A percentile compares a stretch with the other conserved stretches of the same genome.
Conservation (phyloP, 305 asterid genomes). For the Fraxinus dipetala region DNA sequence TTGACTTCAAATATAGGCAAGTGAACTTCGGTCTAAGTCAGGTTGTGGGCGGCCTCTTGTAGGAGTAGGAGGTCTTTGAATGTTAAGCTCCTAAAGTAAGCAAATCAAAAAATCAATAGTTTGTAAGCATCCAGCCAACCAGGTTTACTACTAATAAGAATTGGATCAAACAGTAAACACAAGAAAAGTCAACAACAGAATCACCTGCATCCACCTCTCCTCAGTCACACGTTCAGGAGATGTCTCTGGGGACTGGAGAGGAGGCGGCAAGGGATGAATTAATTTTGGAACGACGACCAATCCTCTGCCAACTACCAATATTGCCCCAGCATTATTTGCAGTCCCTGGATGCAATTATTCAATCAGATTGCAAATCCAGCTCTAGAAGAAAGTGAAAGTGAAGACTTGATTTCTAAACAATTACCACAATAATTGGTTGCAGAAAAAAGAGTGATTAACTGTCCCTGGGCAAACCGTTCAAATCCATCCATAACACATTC, state of each 20-base stretch:
- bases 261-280: conserved; percentile 97
- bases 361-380: conserved; percentile 17
- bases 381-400: conserved; percentile 4
- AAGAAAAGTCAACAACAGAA: neutral
- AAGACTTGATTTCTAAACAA: conserved; percentile 18
- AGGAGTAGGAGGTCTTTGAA: conserved; percentile 98
- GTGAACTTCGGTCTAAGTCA: conserved; percentile 84
- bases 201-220: conserved; percentile 99
- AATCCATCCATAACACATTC: conserved; percentile 33
- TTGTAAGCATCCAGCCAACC: neutral
- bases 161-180: neutral
- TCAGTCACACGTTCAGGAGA: conserved; percentile 84
- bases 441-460: conserved; percentile 91
- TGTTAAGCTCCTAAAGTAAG: conserved; percentile 77
- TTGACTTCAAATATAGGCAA: conserved; percentile 67
- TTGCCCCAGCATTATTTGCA: conserved; percentile 97
- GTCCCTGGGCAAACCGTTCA: conserved; percentile 98
- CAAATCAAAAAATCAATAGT: conserved; percentile 8
- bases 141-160: neutral
- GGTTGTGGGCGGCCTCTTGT: conserved; percentile 99
- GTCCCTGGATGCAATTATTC: conserved; percentile 54
- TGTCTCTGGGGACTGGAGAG: conserved; percentile 83
- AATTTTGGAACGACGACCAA: conserved; percentile 85
- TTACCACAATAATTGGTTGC: conserved; percentile 99
- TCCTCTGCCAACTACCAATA: conserved; percentile 92